Percentiles rank a stretch among this genome's conserved stretches.
Conservation (phyloP, 768 basidiomycete species). For the Lactarius sp. region DNA sequence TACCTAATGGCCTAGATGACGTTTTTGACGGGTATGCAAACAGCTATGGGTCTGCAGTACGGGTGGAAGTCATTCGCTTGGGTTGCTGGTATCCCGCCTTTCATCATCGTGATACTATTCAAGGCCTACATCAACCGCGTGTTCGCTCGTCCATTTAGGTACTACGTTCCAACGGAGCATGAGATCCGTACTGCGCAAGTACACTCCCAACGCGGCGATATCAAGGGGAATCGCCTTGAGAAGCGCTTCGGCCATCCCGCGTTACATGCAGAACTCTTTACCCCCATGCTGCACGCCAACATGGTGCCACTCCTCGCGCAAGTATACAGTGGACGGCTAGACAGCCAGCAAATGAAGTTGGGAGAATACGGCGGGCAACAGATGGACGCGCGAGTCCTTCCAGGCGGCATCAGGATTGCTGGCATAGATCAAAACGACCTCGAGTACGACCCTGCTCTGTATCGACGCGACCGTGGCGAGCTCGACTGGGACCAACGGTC, state of each 20-base stretch:
- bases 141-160: conserved; percentile 67
- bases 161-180: conserved; percentile 75
- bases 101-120: conserved; percentile 73
- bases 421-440: conserved; percentile 74
- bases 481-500: conserved; percentile 85
- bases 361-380: conserved; percentile 75
- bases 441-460: conserved; percentile 76
- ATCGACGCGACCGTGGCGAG: conserved; percentile 78
- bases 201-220: conserved; percentile 73
- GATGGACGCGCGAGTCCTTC: conserved; percentile 67
- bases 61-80: conserved; percentile 67
- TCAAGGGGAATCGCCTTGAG: conserved; percentile 66
- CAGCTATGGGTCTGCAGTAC: conserved; percentile 83
- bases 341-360: conserved; percentile 56
- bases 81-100: conserved; percentile 81
- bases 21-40: conserved; percentile 20
- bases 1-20: conserved; percentile 4
- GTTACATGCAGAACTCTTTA: conserved; percentile 79
- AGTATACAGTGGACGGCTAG: conserved; percentile 73
- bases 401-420: conserved; percentile 79
- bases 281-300: conserved; percentile 80
- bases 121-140: conserved; percentile 76
- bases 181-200: conserved; percentile 73
- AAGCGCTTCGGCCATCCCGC: conserved; percentile 96
- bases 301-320: conserved; percentile 75